Base-by-base conservation (phyloP, 148 eudicot species). In the Fallopia convolvulus region DNA sequence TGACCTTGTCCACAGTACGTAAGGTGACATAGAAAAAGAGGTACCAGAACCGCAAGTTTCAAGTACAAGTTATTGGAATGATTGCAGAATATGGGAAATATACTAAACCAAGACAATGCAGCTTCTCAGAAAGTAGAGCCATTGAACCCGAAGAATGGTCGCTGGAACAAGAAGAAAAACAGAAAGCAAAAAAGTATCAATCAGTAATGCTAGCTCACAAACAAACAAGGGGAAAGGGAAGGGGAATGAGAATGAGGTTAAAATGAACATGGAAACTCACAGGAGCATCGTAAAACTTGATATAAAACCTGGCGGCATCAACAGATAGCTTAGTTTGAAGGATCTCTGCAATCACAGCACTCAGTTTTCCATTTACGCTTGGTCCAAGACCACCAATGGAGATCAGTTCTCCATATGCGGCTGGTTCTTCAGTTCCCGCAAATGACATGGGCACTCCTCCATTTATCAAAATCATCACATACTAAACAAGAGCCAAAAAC, bases 351-450 rank as follows among this genome's bases (percentile, higher is more conserved):
- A 95, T 81, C 10, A 96, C 87, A 58, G 97, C 88, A 79, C 94
- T 88, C 41, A 95, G 75, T 75, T 89, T 92, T 14, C 85, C 97
- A 83, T 91, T 95, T 58, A 89, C 97, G 83, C 86, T 85, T 3
- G 92, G 93, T 48, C 79, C 87, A 48, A 92, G 93, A 8, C 97
- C 99, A 8, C 97, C 97, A 50, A 95, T 89, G 76, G 99, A 95
- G 78, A 92, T 81, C 80, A 95, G 77, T 80, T 95, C 99, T 61
- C 88, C 97, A 70, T 95, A 95, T 48, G 99, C 99, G 50, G 97
- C 90, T 32, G 97, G 88, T 83, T 91, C 97, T 83, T 95, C 99
- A 0, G 99, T 92, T 40, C 97, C 99, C 30, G 89, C 97, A 84
- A 92, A 95, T 14, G 97, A 87, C 26, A 95, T 81, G 8, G 99